These are phyloP conservation scores for Phaeotremella fagi DNA, from an alignment of 768 basidiomycete species.

Conservation along the genomic window DNA sequence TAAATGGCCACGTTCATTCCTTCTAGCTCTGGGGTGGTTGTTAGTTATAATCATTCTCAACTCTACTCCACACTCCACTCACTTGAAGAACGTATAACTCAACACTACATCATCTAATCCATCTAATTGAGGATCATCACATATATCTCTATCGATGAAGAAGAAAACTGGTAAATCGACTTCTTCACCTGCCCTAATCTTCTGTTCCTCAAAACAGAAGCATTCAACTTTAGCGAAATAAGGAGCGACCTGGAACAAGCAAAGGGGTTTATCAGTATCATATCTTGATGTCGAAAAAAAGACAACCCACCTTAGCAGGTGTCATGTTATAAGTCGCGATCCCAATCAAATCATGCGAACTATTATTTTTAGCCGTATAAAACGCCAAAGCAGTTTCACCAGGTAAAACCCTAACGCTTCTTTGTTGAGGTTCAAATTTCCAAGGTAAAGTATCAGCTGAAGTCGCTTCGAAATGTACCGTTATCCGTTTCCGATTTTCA, in stretches of 20 bases:
- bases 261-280: too few species aligned
- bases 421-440: constrained; percentile 87
- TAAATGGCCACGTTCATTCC: constrained; percentile 76
- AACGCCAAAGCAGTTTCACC: constrained; percentile 96
- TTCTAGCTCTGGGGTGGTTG: constrained; percentile 73
- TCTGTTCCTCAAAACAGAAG: constrained; percentile 99
- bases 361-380: constrained; percentile 84
- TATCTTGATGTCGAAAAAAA: neutral
- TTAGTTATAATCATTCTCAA: constrained; percentile 3
- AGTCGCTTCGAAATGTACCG: constrained; percentile 94
- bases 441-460: constrained; percentile 83
- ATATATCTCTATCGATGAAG: constrained; percentile 95
- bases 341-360: constrained; percentile 83
- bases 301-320: constrained; percentile 74
- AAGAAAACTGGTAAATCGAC: constrained; percentile 97
- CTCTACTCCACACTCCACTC: constrained; percentile 35
- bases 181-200: constrained; percentile 87
- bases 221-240: constrained; percentile 99
- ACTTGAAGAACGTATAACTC: constrained; percentile 98
- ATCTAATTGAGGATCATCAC: constrained; percentile 84
- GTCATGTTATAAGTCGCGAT: constrained; percentile 99
- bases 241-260: constrained; percentile 89
- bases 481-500: constrained; percentile 67
- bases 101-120: constrained; percentile 86
- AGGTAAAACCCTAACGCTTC: constrained; percentile 80